Evolutionary conservation across 345 rosid species (phyloP).

Genomic region (Eucalyptus regnans): DNA sequence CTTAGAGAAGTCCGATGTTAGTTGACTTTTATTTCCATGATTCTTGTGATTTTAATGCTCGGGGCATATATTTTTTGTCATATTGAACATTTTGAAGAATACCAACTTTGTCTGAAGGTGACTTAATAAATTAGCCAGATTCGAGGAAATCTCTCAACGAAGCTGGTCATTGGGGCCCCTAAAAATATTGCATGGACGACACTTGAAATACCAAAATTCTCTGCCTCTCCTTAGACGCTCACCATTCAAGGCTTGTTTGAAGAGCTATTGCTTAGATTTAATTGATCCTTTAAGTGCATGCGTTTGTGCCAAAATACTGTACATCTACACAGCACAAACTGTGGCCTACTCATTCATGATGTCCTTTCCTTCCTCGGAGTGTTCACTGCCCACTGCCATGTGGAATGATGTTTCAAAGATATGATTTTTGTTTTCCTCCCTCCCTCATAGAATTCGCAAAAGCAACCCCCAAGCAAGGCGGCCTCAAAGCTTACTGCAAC

Average conservation of each 20-base stretch:
- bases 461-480: no score
- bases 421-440: no score
- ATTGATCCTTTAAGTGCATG: neutral
- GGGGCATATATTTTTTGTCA: no score
- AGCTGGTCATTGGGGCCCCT: neutral
- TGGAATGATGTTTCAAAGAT: no score
- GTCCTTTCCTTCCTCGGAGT: neutral
- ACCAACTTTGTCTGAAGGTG: neutral
- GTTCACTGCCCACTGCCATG: neutral
- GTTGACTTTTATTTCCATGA: no score
- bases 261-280: neutral
- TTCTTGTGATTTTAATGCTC: neutral
- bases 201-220: neutral
- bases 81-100: no score
- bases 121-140: accelerated
- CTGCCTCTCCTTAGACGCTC: neutral
- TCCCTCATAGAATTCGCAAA: accelerated
- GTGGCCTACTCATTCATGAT: neutral
- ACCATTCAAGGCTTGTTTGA: neutral
- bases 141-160: neutral
- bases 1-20: no score
- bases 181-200: neutral
- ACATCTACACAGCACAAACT: neutral
- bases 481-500: no score
- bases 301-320: neutral